Evolutionary conservation across 2,329 filamentous ascomycete genomes (phyloP).

Genomic region (Alternaria metachromatica): DNA sequence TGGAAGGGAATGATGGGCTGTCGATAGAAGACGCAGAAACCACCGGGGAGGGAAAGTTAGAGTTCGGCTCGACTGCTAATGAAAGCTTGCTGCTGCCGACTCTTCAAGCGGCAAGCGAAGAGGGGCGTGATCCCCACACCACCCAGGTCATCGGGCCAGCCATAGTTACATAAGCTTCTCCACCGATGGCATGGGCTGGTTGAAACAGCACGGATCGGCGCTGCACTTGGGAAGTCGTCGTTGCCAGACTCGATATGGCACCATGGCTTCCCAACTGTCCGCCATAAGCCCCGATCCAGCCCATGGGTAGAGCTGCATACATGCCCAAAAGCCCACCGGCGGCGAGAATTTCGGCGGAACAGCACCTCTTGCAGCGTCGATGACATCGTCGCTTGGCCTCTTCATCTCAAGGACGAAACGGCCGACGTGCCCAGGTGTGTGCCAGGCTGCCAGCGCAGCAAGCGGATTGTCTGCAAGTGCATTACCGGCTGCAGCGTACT

Average conservation of each 20-base stretch:
- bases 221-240: neutral
- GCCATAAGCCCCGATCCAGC: conserved; percentile 3
- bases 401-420: neutral
- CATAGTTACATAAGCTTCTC: conserved; percentile 10
- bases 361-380: neutral
- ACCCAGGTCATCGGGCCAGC: conserved; percentile 30
- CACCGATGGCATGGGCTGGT: conserved; percentile 16
- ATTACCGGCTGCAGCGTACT: neutral
- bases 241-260: conserved; percentile 5
- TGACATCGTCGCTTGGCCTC: neutral
- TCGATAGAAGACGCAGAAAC: neutral
- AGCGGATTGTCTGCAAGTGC: neutral
- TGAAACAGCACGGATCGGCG: conserved; percentile 8
- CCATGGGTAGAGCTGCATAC: conserved; percentile 6
- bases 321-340: conserved; percentile 2
- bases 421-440: neutral
- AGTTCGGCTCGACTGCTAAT: neutral
- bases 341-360: conserved; percentile 3
- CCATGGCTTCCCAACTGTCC: neutral
- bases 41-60: neutral
- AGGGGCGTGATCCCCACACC: conserved; percentile 21
- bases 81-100: conserved; percentile 16
- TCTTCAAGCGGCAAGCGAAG: conserved; percentile 25
- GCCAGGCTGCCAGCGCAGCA: conserved; percentile 10
- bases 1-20: neutral